Base-by-base conservation (phyloP, 345 rosid species). In the Eucalyptus cloeziana region DNA sequence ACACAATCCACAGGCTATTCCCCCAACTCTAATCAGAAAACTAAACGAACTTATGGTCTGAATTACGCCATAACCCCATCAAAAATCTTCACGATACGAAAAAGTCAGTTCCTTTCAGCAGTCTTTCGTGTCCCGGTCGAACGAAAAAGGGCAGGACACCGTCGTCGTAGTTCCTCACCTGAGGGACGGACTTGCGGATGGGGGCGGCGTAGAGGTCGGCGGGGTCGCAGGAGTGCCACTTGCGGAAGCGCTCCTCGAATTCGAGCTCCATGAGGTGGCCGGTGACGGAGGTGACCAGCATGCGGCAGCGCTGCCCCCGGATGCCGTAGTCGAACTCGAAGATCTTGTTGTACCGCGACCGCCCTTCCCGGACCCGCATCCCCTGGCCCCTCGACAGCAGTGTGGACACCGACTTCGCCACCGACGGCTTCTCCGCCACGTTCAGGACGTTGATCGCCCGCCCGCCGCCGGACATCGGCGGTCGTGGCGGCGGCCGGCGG, bases 351-450 rank as follows among this genome's bases (percentile, higher is more conserved):
- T 95, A 96, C 40, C 99, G 96, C 64, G 99, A 97, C 90, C 98
- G 95, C 58, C 99, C 99, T 1, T 97, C 99, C 45, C 99, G 95
- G 89, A 94, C 92, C 86, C 96, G 94, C 86, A 92, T 89, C 49
- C 93, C 92, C 60, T 94, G 96, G 92, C 92, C 95, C 87, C 97
- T 89, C 12, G 99, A 96, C 10, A 97, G 93, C 71, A 96, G 92
- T 43, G 92, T 91, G 31, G 99, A 94, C 85, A 97, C 99, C 51
- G 99, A 93, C 91, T 97, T 97, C 91, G 99, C 99, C 90, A 97
- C 99, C n/a, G 98, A 97, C 31, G 99, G 99, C 93, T 97, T 97
- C 95, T 97, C 99, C 91, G 99, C 99, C 92, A 97, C 99, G 87
- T 95, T 97, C 85, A 97, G 89, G 37, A 95, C 98, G 49, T 91